A percentile compares a stretch with the other conserved stretches of the same genome.
These are phyloP conservation scores for Mucor irregularis DNA, from an alignment of 371 early-diverging fungal genomes.

Conservation along the genomic window DNA sequence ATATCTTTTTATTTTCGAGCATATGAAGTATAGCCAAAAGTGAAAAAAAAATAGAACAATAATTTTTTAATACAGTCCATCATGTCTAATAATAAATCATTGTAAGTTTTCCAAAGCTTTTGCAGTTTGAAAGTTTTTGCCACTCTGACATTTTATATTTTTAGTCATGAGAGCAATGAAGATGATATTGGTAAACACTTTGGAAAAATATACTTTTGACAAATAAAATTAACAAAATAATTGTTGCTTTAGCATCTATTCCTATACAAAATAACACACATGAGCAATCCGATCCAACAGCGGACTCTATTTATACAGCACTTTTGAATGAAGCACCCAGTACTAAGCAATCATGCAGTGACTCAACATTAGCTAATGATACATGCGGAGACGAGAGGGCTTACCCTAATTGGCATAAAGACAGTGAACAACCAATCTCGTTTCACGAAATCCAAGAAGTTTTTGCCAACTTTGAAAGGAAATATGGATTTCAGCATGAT, in stretches of 20 bases:
- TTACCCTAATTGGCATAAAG: conserved; percentile 17
- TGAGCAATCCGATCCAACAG: background rate
- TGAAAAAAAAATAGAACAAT: background rate
- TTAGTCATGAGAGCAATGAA: conserved; percentile 2
- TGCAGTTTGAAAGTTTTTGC: background rate
- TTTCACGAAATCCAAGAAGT: conserved; percentile 62
- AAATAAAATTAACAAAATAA: background rate
- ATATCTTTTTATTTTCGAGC: background rate
- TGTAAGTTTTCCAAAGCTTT: background rate
- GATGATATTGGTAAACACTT: background rate
- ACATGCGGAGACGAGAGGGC: background rate
- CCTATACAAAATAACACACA: conserved; percentile 1
- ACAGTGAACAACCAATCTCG: conserved; percentile 5
- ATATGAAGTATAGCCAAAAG: background rate
- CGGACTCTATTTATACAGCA: conserved; percentile 8
- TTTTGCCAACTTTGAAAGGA: conserved; percentile 61
- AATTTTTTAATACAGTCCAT: background rate
- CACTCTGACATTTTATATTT: background rate
- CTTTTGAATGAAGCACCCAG: background rate
- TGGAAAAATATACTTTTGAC: background rate
- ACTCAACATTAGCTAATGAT: conserved; percentile 2
- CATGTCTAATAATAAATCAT: conserved; percentile 3
- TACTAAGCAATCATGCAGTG: background rate
- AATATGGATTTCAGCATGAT: conserved; percentile 82
- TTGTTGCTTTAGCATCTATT: conserved; percentile 3